Evolutionary conservation across 805 yeast genomes (phyloP).

Genomic region (Kluyveromyces dobzhanskii): DNA sequence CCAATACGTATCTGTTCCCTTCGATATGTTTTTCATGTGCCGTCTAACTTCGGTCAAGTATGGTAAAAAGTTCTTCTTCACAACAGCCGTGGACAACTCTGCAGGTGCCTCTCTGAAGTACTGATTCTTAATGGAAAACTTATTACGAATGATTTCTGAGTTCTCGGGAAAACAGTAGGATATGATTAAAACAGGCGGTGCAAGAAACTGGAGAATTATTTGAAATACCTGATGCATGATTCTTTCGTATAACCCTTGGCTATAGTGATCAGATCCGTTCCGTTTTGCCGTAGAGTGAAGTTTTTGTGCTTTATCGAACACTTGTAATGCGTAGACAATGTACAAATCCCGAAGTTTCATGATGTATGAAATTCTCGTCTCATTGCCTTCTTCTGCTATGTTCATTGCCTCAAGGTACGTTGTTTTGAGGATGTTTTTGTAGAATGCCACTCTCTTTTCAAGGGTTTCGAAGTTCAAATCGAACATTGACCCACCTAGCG

Average conservation of each 20-base stretch:
- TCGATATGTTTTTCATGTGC: constrained; percentile 27
- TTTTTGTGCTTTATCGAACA: constrained; percentile 16
- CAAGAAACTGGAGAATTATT: constrained; percentile 44
- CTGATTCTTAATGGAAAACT: constrained; percentile 13
- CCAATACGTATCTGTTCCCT: constrained; percentile 15
- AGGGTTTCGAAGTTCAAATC: constrained; percentile 6
- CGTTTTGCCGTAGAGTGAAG: constrained; percentile 2
- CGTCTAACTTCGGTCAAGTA: constrained; percentile 45
- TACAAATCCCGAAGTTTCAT: constrained; percentile 27
- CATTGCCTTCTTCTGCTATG: constrained; percentile 2
- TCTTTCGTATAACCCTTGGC: constrained; percentile 11
- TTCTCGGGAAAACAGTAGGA: constrained; percentile 34
- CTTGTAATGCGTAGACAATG: constrained; percentile 22
- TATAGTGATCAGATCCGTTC: constrained; percentile 1
- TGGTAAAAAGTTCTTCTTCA: constrained; percentile 28
- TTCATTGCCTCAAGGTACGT: not conserved
- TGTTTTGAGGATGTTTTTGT: constrained; percentile 14
- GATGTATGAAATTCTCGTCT: constrained; percentile 21
- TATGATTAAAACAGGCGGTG: constrained; percentile 50
- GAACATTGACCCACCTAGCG: not conserved
- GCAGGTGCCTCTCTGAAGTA: constrained; percentile 5
- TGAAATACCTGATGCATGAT: constrained; percentile 17
- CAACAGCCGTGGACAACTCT: constrained; percentile 13
- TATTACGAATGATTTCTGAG: constrained; percentile 15
- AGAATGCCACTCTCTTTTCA: constrained; percentile 24